Conservation (phyloP, 306 rosid species). For the Crataegus laevigata region DNA sequence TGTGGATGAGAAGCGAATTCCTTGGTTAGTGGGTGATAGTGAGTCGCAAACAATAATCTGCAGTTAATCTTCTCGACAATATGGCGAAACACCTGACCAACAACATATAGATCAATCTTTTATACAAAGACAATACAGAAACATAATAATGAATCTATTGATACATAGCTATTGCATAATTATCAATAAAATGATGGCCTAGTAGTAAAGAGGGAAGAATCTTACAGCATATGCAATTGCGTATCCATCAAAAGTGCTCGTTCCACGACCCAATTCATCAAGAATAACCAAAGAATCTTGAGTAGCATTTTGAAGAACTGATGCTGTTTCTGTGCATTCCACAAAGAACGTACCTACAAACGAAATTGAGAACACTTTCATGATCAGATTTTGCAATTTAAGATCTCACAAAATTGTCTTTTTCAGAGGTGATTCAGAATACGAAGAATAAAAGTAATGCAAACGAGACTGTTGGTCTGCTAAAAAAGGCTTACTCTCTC, state of each 20-base stretch:
- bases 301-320: conserved; percentile 81
- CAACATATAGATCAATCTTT: no score
- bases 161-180: no score
- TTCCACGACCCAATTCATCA: conserved; percentile 96
- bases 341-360: conserved; percentile 81
- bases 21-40: conserved; percentile 88
- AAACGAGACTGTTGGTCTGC: neutral
- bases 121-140: no score
- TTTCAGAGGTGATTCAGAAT: neutral
- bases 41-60: conserved; percentile 90
- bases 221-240: conserved; percentile 97
- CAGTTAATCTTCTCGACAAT: conserved; percentile 81
- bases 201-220: neutral
- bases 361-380: conserved; percentile 5
- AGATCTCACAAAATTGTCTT: neutral
- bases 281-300: conserved; percentile 89
- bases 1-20: conserved; percentile 93
- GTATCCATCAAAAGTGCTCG: conserved; percentile 95
- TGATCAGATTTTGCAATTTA: neutral
- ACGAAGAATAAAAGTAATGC: neutral
- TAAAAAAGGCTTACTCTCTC: conserved; percentile 73
- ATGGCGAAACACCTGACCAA: conserved; percentile 73
- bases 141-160: no score
- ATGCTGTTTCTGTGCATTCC: conserved; percentile 93
- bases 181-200: neutral